A percentile compares a stretch with the other conserved stretches of the same genome.
Conservation (phyloP, 192 early-diverging fungal genomes). For the Pecoramyces ruminantium region DNA sequence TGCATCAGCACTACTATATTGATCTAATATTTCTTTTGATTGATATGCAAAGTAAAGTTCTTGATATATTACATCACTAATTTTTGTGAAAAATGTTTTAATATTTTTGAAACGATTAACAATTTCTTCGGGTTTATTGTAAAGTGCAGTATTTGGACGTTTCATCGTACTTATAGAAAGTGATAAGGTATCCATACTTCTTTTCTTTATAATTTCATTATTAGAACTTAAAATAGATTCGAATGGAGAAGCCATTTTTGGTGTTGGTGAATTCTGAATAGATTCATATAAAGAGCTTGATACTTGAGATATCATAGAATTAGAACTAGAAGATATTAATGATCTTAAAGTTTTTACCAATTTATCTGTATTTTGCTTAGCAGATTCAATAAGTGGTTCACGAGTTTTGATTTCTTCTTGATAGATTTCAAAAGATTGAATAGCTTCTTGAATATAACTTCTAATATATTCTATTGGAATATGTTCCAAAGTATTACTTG, state of each 20-base stretch:
- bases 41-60: background rate
- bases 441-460: background rate
- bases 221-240: background rate
- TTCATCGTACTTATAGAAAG: background rate
- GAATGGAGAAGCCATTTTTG: background rate
- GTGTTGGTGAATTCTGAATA: background rate
- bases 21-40: background rate
- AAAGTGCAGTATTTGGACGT: background rate
- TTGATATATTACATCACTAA: background rate
- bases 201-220: background rate
- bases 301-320: background rate
- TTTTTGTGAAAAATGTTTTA: background rate
- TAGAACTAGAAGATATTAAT: background rate
- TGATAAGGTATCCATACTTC: background rate
- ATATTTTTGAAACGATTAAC: background rate
- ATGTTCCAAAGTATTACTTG: background rate
- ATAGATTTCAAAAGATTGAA: background rate
- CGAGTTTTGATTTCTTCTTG: background rate
- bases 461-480: background rate
- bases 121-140: background rate
- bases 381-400: background rate
- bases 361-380: background rate
- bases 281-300: background rate
- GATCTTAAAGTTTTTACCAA: background rate
- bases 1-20: background rate